Percentiles rank a stretch among this genome's conserved stretches.
These are phyloP conservation scores for Dothideomycetes sp. DNA, from an alignment of 2,329 filamentous ascomycete genomes.

Conservation along the genomic window DNA sequence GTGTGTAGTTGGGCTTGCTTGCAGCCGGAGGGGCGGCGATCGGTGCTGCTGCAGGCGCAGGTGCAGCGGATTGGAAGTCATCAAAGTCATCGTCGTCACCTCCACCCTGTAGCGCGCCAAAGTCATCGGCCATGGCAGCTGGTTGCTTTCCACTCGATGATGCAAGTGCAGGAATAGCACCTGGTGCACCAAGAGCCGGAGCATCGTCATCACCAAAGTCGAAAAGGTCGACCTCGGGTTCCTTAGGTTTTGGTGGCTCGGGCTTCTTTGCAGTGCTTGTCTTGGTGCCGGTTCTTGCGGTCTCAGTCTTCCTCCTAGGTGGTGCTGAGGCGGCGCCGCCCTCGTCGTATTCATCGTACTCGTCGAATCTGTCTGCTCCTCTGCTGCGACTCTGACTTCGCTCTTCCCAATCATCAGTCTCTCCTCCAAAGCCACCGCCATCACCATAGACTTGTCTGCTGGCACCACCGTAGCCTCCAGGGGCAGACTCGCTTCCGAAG, in stretches of 20 bases:
- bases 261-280: conserved; percentile 49
- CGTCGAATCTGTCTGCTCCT: conserved; percentile 73
- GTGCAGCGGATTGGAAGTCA: conserved; percentile 96
- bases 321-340: conserved; percentile 47
- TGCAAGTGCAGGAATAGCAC: conserved; percentile 31
- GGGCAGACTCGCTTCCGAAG: conserved; percentile 68
- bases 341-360: conserved; percentile 95
- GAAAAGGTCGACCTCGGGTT: conserved; percentile 85
- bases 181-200: conserved; percentile 37
- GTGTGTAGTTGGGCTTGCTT: conserved; percentile 28
- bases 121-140: conserved; percentile 65
- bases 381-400: conserved; percentile 51
- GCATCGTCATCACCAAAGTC: conserved; percentile 74
- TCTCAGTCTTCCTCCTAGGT: conserved; percentile 42
- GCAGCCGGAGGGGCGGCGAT: conserved; percentile 26
- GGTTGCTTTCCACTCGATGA: conserved; percentile 37
- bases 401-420: conserved; percentile 54
- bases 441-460: conserved; percentile 83
- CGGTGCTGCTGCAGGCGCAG: conserved; percentile 47
- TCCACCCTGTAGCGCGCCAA: conserved; percentile 91
- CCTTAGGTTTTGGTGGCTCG: conserved; percentile 68
- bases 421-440: conserved; percentile 83
- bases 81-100: conserved; percentile 70
- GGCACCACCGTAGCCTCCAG: conserved; percentile 21
- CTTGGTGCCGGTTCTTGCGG: conserved; percentile 21